These are phyloP conservation scores for Aegilops umbellulata DNA, from an alignment of 176 grass and related monocot species.

Conservation along the genomic window DNA sequence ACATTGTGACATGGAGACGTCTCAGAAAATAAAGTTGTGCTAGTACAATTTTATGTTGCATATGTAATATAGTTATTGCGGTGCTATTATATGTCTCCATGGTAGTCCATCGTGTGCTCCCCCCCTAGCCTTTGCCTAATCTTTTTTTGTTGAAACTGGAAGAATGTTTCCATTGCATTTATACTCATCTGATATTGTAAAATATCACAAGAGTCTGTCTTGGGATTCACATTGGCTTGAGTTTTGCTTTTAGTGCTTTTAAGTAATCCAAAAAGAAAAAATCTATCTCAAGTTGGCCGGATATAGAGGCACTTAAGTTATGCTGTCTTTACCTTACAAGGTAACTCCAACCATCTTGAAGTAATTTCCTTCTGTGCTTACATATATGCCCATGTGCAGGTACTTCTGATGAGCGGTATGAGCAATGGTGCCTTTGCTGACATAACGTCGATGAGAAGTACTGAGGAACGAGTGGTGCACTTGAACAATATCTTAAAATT, in stretches of 20 bases:
- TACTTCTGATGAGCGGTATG: conserved; percentile 91
- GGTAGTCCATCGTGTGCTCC: neutral
- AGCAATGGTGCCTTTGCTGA: conserved; percentile 78
- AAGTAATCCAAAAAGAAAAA: neutral
- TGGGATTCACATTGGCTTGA: neutral
- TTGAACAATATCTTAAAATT: conserved; percentile 90
- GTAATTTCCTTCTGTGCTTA: conserved; percentile 7
- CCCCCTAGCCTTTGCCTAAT: neutral
- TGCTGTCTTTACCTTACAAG: neutral
- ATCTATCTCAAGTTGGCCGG: neutral
- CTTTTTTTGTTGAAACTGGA: neutral
- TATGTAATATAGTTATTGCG: neutral
- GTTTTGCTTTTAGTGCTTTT: neutral
- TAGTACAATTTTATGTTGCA: neutral
- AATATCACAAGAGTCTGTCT: neutral
- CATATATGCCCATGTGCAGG: conserved; percentile 38
- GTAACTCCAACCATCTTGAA: neutral
- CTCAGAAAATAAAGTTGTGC: neutral
- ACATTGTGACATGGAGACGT: neutral
- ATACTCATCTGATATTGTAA: neutral
- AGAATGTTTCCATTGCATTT: conserved; percentile 8
- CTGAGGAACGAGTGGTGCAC: conserved; percentile 65
- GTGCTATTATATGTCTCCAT: neutral
- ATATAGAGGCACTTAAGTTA: neutral
- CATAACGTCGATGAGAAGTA: conserved; percentile 61